These are phyloP conservation scores for Boletus edulis DNA, from an alignment of 768 basidiomycete genomes.

Conservation along the genomic window DNA sequence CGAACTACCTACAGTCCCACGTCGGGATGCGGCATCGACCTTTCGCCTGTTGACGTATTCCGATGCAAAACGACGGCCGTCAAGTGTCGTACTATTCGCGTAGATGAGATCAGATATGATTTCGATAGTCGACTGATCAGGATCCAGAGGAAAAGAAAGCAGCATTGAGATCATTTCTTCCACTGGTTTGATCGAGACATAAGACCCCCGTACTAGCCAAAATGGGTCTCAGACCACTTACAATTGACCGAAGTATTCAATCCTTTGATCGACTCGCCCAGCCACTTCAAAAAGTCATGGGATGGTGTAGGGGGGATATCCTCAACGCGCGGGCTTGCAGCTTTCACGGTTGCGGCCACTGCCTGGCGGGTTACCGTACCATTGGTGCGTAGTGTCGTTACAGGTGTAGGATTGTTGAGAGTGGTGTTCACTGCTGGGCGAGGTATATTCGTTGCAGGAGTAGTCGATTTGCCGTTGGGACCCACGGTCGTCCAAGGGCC, in stretches of 20 bases:
- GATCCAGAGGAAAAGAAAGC: slow-evolving; percentile 90
- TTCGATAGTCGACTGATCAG: slow-evolving; percentile 77
- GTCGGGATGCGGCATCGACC: slow-evolving; percentile 62
- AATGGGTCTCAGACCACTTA: slow-evolving; percentile 29
- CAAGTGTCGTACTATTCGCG: slow-evolving; percentile 89
- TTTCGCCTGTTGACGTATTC: slow-evolving; percentile 90
- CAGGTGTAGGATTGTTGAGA: slow-evolving; percentile 24
- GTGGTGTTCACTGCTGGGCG: slow-evolving; percentile 36
- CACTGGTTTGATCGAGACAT: slow-evolving; percentile 47
- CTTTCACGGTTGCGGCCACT: slow-evolving; percentile 33
- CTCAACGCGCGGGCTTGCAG: slow-evolving; percentile 45
- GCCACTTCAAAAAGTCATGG: slow-evolving; percentile 91
- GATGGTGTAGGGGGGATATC: slow-evolving; percentile 70
- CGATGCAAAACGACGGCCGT: slow-evolving; percentile 91
- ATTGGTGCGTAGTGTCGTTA: slow-evolving; percentile 37
- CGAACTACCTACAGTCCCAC: slow-evolving; percentile 42
- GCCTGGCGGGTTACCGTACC: slow-evolving; percentile 38
- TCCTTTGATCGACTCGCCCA: slow-evolving; percentile 80
- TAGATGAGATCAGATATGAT: slow-evolving; percentile 96
- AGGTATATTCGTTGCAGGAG: slow-evolving; percentile 28
- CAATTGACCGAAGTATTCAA: slow-evolving; percentile 54
- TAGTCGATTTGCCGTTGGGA: slow-evolving; percentile 58
- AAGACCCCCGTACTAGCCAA: slow-evolving; percentile 10
- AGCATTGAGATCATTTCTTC: slow-evolving; percentile 98
- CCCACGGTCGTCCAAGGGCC: slow-evolving; percentile 89